Evolutionary conservation across 1,139 yeast genomes (phyloP).

Genomic region (Scheffersomyces illinoinensis): DNA sequence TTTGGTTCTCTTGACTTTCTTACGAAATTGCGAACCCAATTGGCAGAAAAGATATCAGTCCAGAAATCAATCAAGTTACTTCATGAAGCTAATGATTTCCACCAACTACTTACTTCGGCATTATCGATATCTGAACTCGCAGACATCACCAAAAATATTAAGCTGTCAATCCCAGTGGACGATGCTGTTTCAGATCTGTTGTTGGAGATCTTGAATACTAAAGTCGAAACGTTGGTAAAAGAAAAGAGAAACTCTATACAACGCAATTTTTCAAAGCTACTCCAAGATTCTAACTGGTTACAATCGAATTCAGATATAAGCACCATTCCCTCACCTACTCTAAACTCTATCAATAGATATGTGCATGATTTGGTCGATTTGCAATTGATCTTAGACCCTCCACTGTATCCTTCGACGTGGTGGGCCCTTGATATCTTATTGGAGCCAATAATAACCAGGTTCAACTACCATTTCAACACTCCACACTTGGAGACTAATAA

Average conservation of each 20-base stretch:
- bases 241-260: background rate
- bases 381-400: conserved; percentile 33
- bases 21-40: conserved; percentile 11
- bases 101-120: conserved; percentile 2
- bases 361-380: conserved; percentile 30
- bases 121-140: background rate
- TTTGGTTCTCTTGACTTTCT: conserved; percentile 15
- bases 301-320: background rate
- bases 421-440: conserved; percentile 62
- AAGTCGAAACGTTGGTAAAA: background rate
- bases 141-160: conserved; percentile 2
- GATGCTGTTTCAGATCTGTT: background rate
- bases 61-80: conserved; percentile 4
- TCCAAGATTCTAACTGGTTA: background rate
- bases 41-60: conserved; percentile 1
- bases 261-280: background rate
- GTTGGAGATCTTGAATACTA: background rate
- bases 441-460: conserved; percentile 58
- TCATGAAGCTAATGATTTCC: conserved; percentile 6
- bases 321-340: background rate
- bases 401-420: conserved; percentile 47
- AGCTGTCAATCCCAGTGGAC: conserved; percentile 2
- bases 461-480: conserved; percentile 72
- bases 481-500: conserved; percentile 61
- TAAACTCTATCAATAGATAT: background rate